These are phyloP conservation scores for Ilyonectria robusta DNA, from an alignment of 2,329 filamentous ascomycete species.

Conservation along the genomic window DNA sequence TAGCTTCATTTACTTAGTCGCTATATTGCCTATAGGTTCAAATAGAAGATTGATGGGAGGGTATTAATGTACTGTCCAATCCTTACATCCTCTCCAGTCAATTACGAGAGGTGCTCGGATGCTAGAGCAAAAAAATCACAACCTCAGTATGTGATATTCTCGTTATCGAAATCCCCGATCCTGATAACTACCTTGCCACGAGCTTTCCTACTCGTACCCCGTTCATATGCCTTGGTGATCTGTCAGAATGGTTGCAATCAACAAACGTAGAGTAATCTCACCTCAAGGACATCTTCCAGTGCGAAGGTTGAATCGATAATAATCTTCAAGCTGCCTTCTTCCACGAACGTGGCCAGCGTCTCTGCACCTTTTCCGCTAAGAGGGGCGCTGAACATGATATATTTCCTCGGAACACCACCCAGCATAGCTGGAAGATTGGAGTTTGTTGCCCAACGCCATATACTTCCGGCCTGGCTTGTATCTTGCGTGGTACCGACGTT, in stretches of 20 bases:
- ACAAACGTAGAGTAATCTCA: neutral
- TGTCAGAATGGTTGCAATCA: neutral
- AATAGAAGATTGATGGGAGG: no score
- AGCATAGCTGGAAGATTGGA: neutral
- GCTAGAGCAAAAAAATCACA: no score
- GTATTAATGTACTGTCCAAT: no score
- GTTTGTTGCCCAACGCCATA: conserved; percentile 6
- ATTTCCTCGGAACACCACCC: conserved; percentile 2
- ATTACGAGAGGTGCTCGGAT: no score
- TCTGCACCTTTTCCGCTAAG: conserved; percentile 2
- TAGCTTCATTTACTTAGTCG: no score
- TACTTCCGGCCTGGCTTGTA: neutral
- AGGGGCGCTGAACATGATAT: conserved; percentile 10
- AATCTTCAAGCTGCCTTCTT: conserved; percentile 3
- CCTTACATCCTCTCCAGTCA: no score
- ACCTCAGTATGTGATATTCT: no score
- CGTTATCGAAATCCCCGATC: conserved; percentile 1
- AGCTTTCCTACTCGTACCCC: neutral
- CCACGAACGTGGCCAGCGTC: neutral
- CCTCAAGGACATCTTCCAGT: neutral
- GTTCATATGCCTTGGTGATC: conserved; percentile 5
- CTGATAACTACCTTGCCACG: neutral
- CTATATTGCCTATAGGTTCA: no score
- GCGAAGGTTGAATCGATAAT: neutral
- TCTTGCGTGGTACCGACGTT: neutral